Base-by-base conservation (phyloP, 805 yeast species). In the Candida anglica region DNA sequence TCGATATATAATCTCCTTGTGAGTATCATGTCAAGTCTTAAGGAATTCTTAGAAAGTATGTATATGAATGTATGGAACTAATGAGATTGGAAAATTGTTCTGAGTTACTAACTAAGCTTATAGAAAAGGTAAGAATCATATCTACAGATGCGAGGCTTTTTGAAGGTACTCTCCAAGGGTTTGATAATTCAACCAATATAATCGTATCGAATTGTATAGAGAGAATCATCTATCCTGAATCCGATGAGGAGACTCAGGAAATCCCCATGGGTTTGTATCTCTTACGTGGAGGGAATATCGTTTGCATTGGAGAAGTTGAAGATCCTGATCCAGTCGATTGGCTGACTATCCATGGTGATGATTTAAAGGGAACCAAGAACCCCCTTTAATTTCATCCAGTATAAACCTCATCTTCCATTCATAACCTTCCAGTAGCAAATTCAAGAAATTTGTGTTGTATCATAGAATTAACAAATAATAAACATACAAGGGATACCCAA, bases 151-250 rank as follows among this genome's bases (percentile, higher is more conserved):
- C 61, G 18, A 50, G 73, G 27, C 47, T 63, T 23, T 66, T 64
- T 39, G 70, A 65, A 45, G 73, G 73, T 3, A 52, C 47, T 15
- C 57, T 66, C 15, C 59, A 58, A 42, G 87, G 89, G 5, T 81
- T 65, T 46, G 91, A 83, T 52, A 75, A 77, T 41, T 65, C 75
- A 28, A 74, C 84, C 16, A 83, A 83, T 48, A 47, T 83, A 22
- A 62, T 81, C 25, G 55, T 82, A 26, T 58, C 75, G 3, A 56
- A 66, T 26, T 69, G 81, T 13, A 52, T 60, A 15, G 84, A 79
- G 48, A 54, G 81, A 30, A 50, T 76, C 13, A 63, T 78, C 28
- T 65, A 63, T 33, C 50, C 51, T 0, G 67, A 63, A n/a, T 56
- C 56, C 4, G 59, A 58, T 7, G 53, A 51, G 30, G 65, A 59